Conservation (phyloP, 208 protist genomes). For the Crithidia acanthocephali region DNA sequence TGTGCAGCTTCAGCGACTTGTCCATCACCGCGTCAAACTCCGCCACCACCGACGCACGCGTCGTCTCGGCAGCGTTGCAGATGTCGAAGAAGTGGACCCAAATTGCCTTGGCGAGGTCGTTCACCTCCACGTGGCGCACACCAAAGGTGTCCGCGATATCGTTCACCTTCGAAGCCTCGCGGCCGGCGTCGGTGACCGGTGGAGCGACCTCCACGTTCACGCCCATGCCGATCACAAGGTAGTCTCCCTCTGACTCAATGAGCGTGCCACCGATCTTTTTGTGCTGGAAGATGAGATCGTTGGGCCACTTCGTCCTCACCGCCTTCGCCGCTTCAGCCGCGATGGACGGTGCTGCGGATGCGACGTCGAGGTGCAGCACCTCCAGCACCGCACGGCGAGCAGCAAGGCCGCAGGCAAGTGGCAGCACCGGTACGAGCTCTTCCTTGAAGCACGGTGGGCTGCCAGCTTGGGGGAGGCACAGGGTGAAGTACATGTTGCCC, state of each 20-base stretch:
- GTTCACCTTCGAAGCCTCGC: constrained; percentile 42
- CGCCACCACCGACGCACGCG: constrained; percentile 35
- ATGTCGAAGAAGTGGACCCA: constrained; percentile 54
- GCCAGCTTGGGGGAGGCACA: constrained; percentile 49
- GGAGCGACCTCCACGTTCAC: constrained; percentile 64
- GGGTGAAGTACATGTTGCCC: constrained; percentile 82
- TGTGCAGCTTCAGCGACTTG: constrained; percentile 39
- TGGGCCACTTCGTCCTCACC: constrained; percentile 77
- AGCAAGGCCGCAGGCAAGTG: constrained; percentile 62
- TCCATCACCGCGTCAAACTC: constrained; percentile 64
- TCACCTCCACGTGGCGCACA: constrained; percentile 3
- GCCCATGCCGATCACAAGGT: constrained; percentile 66
- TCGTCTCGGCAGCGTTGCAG: constrained; percentile 18
- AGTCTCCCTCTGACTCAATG: constrained; percentile 42
- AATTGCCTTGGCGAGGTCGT: constrained; percentile 44
- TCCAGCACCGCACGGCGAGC: constrained; percentile 46
- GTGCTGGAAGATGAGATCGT: constrained; percentile 64
- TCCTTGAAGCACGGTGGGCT: constrained; percentile 21
- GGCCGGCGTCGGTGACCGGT: constrained; percentile 53
- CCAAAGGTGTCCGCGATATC: constrained; percentile 32
- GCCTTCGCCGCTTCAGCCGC: constrained; percentile 10
- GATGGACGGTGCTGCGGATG: not conserved
- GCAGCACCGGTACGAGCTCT: constrained; percentile 53
- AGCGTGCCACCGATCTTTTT: constrained; percentile 75
- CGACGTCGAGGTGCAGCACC: constrained; percentile 28